These are phyloP conservation scores for Botrytis pseudocinerea DNA, from an alignment of 2,329 filamentous ascomycete genomes.

Conservation along the genomic window DNA sequence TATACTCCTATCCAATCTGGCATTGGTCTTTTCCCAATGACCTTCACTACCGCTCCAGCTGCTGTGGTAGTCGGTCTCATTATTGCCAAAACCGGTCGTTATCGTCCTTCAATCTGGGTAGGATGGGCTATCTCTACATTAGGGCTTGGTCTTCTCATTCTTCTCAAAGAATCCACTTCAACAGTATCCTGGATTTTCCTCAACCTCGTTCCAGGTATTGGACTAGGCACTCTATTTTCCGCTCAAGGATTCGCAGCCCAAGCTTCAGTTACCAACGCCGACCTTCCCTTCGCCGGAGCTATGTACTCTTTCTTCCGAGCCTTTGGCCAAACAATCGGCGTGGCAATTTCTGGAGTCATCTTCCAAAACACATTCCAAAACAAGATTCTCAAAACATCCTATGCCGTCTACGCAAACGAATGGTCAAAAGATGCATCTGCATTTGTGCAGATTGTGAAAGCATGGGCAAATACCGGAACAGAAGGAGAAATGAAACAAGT, in stretches of 20 bases:
- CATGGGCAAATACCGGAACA: constrained; percentile 23
- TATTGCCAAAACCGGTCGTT: constrained; percentile 56
- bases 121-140: constrained; percentile 62
- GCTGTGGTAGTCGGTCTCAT: constrained; percentile 56
- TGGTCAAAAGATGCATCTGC: constrained; percentile 31
- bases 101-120: constrained; percentile 50
- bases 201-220: constrained; percentile 59
- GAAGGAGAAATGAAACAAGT: constrained; percentile 25
- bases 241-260: constrained; percentile 62
- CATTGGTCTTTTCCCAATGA: constrained; percentile 57
- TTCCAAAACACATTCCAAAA: constrained; percentile 60
- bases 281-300: constrained; percentile 60
- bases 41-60: constrained; percentile 59
- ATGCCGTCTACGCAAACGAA: constrained; percentile 23
- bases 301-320: constrained; percentile 68
- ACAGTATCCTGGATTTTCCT: constrained; percentile 60
- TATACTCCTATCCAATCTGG: constrained; percentile 53
- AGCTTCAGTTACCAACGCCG: constrained; percentile 54
- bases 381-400: constrained; percentile 30
- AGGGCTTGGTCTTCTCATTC: constrained; percentile 56
- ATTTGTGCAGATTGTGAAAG: constrained; percentile 32
- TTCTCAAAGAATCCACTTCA: constrained; percentile 51
- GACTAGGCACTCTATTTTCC: constrained; percentile 63
- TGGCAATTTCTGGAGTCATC: constrained; percentile 59
- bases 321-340: constrained; percentile 49